Base-by-base conservation (phyloP, 441 rosid species). In the Croton setiger region DNA sequence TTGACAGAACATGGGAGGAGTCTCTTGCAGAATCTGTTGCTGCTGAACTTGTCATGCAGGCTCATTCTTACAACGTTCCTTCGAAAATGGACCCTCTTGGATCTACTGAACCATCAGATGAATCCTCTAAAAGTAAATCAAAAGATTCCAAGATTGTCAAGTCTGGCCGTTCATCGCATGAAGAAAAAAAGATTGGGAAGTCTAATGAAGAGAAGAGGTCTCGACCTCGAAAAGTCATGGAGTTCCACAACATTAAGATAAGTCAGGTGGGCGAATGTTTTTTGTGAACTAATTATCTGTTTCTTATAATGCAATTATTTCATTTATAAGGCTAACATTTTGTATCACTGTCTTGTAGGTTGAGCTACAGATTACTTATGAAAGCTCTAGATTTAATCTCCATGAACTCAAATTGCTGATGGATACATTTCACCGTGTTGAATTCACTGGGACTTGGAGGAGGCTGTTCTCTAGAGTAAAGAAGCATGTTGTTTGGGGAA, bases 401-500 rank as follows among this genome's bases (percentile, higher is more conserved):
- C 92, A 83, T 73, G 99, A 95, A 79, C 85, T 95, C 61, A 92
- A 95, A 86, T 75, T 95, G 78, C 83, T 89, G 75, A 95, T 95
- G 97, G 99, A 95, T 81, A 87, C 98, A 23, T 95, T 90, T 76
- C 95, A 92, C 66, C 93, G 92, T 4, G 91, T 70, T 35, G 98
- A 89, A 78, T 92, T 95, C 83, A 86, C 87, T 51, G 99, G 99
- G 41, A 92, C 97, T 44, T 95, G 99, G 99, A 92, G 96, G 80
- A 88, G 90, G 81, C 82, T 95, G 63, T 91, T 93, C 84, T 89
- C 97, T 31, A 83, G 99, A 71, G 97, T 95, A 53, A 92, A 95
- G 83, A 95, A 95, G 78, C 98, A 95, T 71, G 87, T 95, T 4
- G 92, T 90, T 64, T 92, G 98, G 98, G 99, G 98, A 72, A 97